A percentile compares a stretch with the other conserved stretches of the same genome.
These are phyloP conservation scores for Ogataea methanolica DNA, from an alignment of 805 yeast species.

Conservation along the genomic window DNA sequence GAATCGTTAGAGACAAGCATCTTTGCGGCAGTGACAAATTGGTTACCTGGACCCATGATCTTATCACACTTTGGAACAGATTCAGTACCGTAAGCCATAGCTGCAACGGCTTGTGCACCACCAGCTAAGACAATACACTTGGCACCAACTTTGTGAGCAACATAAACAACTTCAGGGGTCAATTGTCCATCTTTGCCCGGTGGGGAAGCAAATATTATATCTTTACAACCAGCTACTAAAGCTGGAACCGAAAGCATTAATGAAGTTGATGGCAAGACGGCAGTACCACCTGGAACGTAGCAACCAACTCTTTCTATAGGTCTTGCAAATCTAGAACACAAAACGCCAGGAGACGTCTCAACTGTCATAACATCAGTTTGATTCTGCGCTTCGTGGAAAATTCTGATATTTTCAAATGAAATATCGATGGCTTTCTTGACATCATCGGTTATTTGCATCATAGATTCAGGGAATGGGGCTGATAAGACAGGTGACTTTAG, in stretches of 20 bases:
- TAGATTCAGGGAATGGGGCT: conserved; percentile 83
- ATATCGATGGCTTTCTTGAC: conserved; percentile 83
- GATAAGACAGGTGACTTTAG: conserved; percentile 66
- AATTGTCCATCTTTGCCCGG: conserved; percentile 90
- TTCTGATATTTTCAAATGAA: conserved; percentile 81
- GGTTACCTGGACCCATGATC: conserved; percentile 98
- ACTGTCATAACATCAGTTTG: conserved; percentile 69
- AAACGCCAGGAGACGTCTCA: conserved; percentile 92
- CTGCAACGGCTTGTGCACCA: conserved; percentile 99
- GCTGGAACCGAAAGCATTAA: conserved; percentile 99
- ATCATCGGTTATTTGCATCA: conserved; percentile 67
- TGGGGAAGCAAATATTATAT: conserved; percentile 90
- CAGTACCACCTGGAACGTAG: conserved; percentile 98
- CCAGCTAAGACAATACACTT: conserved; percentile 89
- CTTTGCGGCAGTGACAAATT: conserved; percentile 98
- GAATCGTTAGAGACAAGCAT: conserved; percentile 97
- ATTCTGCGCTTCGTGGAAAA: conserved; percentile 91
- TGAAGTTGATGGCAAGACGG: conserved; percentile 95
- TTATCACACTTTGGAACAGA: conserved; percentile 90
- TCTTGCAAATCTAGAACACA: conserved; percentile 90
- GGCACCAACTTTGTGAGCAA: conserved; percentile 95
- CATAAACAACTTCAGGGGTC: conserved; percentile 96
- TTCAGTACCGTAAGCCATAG: conserved; percentile 98
- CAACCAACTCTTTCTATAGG: conserved; percentile 94
- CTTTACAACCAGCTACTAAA: conserved; percentile 92